Percentiles rank a stretch among this genome's conserved stretches.
Evolutionary conservation across 2,329 filamentous ascomycete genomes (phyloP).

Genomic region (Neofusicoccum kwambonambiense): DNA sequence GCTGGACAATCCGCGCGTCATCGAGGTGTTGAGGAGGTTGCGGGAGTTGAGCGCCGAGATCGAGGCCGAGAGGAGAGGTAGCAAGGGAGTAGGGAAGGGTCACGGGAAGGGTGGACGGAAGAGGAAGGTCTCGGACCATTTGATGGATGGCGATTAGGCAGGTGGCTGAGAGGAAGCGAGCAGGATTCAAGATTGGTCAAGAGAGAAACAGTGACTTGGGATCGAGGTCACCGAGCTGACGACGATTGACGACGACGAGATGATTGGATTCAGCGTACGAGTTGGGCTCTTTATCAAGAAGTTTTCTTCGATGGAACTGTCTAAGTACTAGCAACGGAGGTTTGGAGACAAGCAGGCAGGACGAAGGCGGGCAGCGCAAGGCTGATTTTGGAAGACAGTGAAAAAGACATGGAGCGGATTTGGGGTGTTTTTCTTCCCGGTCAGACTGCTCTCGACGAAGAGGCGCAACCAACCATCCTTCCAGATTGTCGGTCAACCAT

Average conservation of each 20-base stretch:
- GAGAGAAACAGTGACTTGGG: not conserved
- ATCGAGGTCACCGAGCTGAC: not conserved
- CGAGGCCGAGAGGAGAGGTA: constrained; percentile 7
- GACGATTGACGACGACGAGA: constrained; percentile 8
- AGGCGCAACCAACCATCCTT: not conserved
- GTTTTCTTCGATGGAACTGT: not conserved
- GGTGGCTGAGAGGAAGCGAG: not conserved
- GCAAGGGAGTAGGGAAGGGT: constrained; percentile 8
- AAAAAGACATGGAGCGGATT: too few relatives aligned
- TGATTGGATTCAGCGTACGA: constrained; percentile 1
- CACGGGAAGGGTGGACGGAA: constrained; percentile 8
- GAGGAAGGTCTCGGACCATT: not conserved
- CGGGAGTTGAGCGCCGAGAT: constrained; percentile 8
- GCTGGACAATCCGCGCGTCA: constrained; percentile 15
- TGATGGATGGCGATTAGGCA: constrained; percentile 11
- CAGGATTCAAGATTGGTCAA: not conserved
- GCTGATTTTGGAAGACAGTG: too few relatives aligned
- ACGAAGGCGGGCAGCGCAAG: too few relatives aligned
- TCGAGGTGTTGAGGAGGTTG: constrained; percentile 5
- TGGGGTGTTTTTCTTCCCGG: not conserved
- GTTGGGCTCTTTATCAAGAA: not conserved
- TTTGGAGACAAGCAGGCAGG: not conserved
- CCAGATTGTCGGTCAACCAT: not conserved
- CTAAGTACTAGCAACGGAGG: not conserved
- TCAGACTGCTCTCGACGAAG: not conserved